Percentiles rank a stretch among this genome's conserved stretches.
Evolutionary conservation across 352 stramenopile genomes (phyloP).

Genomic region (Saprolegnia diclina): DNA sequence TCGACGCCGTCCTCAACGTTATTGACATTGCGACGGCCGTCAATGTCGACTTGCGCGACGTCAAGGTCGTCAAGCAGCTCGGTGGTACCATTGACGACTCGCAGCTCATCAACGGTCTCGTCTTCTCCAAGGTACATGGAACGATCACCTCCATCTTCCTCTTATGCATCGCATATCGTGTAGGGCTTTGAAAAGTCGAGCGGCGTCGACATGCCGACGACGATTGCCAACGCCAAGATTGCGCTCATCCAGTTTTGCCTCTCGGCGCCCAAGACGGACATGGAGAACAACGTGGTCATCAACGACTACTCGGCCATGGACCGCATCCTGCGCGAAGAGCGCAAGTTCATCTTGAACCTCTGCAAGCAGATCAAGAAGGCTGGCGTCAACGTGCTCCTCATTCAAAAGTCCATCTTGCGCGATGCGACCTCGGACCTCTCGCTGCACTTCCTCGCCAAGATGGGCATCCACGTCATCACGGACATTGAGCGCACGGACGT

Average conservation of each 20-base stretch:
- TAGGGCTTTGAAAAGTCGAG: conserved; percentile 77
- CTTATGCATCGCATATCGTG: neutral
- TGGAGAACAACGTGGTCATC: conserved; percentile 99
- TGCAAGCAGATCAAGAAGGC: conserved; percentile 99
- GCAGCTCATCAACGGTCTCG: conserved; percentile 95
- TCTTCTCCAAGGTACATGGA: conserved; percentile 93
- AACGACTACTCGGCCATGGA: conserved; percentile 99
- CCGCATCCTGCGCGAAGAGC: conserved; percentile 97
- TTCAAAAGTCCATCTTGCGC: conserved; percentile 99
- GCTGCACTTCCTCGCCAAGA: conserved; percentile 99
- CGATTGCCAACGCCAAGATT: conserved; percentile 99
- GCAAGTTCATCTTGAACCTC: conserved; percentile 97
- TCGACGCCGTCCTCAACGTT: conserved; percentile 97
- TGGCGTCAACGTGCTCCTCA: conserved; percentile 98
- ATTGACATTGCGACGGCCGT: conserved; percentile 89
- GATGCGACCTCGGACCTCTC: conserved; percentile 99
- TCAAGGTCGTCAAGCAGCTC: conserved; percentile 98
- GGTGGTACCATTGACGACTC: conserved; percentile 99
- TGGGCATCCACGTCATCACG: conserved; percentile 99
- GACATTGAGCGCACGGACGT: conserved; percentile 98
- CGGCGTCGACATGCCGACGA: conserved; percentile 41
- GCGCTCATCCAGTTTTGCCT: conserved; percentile 99
- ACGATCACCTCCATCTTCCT: neutral
- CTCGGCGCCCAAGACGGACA: conserved; percentile 98
- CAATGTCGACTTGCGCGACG: conserved; percentile 97